Percentiles rank a stretch among this genome's conserved stretches.
Evolutionary conservation across 2,329 filamentous ascomycete species (phyloP).

Genomic region (Graphilbum fragrans): DNA sequence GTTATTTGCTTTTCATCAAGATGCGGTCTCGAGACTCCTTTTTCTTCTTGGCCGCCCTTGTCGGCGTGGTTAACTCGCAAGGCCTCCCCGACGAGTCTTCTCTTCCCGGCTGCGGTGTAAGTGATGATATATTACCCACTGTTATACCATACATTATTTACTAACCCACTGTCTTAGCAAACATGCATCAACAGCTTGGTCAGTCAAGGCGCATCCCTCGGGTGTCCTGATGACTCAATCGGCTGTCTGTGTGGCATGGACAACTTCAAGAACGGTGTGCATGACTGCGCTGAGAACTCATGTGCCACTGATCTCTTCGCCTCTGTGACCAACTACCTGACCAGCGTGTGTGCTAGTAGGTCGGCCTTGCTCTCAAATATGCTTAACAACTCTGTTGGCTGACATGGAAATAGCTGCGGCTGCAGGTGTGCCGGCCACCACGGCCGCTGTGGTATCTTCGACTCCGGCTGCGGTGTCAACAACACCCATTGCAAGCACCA

Average conservation of each 20-base stretch:
- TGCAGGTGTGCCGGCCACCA: background rate
- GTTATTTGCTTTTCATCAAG: background rate
- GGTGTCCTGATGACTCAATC: slow-evolving; percentile 5
- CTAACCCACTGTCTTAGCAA: slow-evolving; percentile 8
- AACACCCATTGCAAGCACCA: background rate
- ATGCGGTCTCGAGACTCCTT: slow-evolving; percentile 5
- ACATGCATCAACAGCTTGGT: slow-evolving; percentile 10
- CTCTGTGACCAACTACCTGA: slow-evolving; percentile 9
- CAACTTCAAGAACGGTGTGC: slow-evolving; percentile 9
- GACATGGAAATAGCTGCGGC: background rate
- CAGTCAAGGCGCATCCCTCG: slow-evolving; percentile 5
- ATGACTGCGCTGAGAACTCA: slow-evolving; percentile 9
- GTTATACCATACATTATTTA: background rate
- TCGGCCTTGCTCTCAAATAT: background rate
- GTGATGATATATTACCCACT: background rate
- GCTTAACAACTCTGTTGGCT: background rate
- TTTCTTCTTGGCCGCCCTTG: slow-evolving; percentile 3
- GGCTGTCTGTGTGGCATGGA: slow-evolving; percentile 11
- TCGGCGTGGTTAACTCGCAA: slow-evolving; percentile 3
- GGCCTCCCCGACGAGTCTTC: slow-evolving; percentile 5
- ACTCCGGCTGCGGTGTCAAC: background rate
- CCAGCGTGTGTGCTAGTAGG: slow-evolving; percentile 12
- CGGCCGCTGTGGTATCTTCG: background rate
- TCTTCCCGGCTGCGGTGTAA: slow-evolving; percentile 11
- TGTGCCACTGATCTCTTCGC: slow-evolving; percentile 9